These are phyloP conservation scores for Chlorella vulgaris DNA, from an alignment of 139 green algal genomes.

Conservation along the genomic window DNA sequence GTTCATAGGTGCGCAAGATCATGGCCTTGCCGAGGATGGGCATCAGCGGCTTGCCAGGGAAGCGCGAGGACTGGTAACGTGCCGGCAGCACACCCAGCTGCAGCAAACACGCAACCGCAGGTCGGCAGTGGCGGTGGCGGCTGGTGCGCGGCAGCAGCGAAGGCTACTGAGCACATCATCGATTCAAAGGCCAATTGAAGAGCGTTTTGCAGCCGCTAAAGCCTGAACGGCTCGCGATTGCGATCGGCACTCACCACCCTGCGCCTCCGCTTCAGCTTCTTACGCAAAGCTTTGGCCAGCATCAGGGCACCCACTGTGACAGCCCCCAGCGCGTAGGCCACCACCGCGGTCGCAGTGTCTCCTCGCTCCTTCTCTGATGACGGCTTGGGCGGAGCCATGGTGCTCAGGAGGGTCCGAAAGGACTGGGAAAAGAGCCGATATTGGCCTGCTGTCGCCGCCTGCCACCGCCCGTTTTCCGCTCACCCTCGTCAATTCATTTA, in stretches of 20 bases:
- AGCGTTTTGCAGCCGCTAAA: no score
- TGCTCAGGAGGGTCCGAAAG: background rate
- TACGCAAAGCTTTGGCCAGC: background rate
- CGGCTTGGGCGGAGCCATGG: background rate
- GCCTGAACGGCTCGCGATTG: background rate
- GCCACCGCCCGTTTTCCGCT: no score
- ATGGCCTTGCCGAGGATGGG: constrained; percentile 73
- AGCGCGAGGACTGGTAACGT: constrained; percentile 65
- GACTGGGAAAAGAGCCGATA: no score
- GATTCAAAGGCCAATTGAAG: no score
- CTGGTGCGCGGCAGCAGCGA: background rate
- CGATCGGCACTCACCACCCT: background rate
- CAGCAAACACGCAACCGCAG: background rate
- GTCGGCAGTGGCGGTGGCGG: background rate
- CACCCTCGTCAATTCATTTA: no score
- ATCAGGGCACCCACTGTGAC: background rate
- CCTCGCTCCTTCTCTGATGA: background rate
- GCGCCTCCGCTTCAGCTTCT: constrained; percentile 8
- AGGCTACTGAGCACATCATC: no score
- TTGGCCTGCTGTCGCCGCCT: no score
- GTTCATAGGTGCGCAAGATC: constrained; percentile 71
- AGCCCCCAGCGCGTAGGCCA: constrained; percentile 4
- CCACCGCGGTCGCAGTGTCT: background rate
- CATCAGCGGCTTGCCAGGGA: constrained; percentile 74
- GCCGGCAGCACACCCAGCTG: constrained; percentile 53